phyloP scores from a whole-genome alignment of 1,139 yeast genomes.

The Hemisphaericaspora xylanilytica region DNA sequence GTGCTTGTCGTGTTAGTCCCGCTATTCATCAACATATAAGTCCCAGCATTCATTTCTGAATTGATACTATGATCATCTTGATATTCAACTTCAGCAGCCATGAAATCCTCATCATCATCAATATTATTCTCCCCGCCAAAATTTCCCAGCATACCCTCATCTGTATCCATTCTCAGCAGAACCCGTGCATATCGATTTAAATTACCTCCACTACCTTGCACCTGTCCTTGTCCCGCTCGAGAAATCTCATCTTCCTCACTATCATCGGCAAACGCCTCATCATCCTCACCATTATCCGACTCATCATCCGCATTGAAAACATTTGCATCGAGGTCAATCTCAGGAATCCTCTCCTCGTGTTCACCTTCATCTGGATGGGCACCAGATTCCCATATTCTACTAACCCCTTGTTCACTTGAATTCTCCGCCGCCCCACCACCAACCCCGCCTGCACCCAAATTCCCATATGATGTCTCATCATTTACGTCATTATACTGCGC shows the following conservation, averaged over 20 bases:
- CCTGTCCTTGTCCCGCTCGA: too few relatives aligned
- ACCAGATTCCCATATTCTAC: conserved; percentile 3
- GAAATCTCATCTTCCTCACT: too few relatives aligned
- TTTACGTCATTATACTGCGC: conserved; percentile 3
- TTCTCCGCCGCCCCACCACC: conserved; percentile 15
- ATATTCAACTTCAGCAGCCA: conserved; percentile 60
- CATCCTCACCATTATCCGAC: conserved; percentile 34
- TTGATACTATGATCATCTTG: conserved; percentile 50
- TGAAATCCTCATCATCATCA: conserved; percentile 41
- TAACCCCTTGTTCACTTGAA: conserved; percentile 6
- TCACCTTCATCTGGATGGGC: conserved; percentile 8
- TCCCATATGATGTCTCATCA: conserved; percentile 1
- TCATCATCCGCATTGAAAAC: conserved; percentile 36
- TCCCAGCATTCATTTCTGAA: conserved; percentile 16
- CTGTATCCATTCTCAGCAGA: conserved; percentile 9
- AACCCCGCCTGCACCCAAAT: neutral
- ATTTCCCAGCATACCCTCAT: neutral
- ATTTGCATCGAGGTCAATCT: conserved; percentile 47
- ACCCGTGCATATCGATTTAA: too few relatives aligned
- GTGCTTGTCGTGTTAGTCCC: conserved; percentile 16
- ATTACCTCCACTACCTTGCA: too few relatives aligned
- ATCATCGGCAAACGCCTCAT: conserved; percentile 17
- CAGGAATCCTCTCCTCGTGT: too few relatives aligned
- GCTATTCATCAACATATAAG: conserved; percentile 20
- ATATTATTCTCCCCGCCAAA: conserved; percentile 11